These are phyloP conservation scores for Fusarium guadeloupense DNA, from an alignment of 2,329 filamentous ascomycete species.

Conservation along the genomic window DNA sequence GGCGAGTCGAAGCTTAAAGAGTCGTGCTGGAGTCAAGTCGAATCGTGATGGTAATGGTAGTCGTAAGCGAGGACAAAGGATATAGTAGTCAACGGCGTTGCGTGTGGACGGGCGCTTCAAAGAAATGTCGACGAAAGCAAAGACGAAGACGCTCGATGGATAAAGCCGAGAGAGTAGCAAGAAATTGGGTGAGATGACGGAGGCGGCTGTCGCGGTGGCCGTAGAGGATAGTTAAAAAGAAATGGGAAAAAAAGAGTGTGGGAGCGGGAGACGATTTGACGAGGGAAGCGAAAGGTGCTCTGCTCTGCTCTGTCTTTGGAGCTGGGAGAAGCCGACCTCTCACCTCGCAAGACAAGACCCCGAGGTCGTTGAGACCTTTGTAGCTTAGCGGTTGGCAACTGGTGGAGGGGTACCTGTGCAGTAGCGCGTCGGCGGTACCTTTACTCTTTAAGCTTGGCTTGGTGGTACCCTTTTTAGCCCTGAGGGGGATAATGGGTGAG, in stretches of 20 bases:
- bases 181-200: slow-evolving; percentile 26
- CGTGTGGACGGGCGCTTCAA: slow-evolving; percentile 13
- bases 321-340: slow-evolving; percentile 31
- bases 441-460: slow-evolving; percentile 20
- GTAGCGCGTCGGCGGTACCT: slow-evolving; percentile 31
- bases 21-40: slow-evolving; percentile 17
- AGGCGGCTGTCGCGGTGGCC: slow-evolving; percentile 32
- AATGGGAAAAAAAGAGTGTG: slow-evolving; percentile 30
- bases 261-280: slow-evolving; percentile 30
- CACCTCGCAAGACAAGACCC: slow-evolving; percentile 28
- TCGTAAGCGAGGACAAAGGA: slow-evolving; percentile 37
- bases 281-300: slow-evolving; percentile 25
- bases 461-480: slow-evolving; percentile 25
- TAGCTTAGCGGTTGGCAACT: slow-evolving; percentile 29
- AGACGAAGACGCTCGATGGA: slow-evolving; percentile 10
- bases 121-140: slow-evolving; percentile 5
- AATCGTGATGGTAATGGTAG: slow-evolving; percentile 9
- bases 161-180: slow-evolving; percentile 19
- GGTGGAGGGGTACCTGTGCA: slow-evolving; percentile 33
- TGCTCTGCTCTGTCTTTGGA: slow-evolving; percentile 16
- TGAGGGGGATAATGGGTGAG: slow-evolving; percentile 21
- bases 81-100: slow-evolving; percentile 16
- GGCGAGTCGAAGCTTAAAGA: neutral
- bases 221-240: slow-evolving; percentile 7
- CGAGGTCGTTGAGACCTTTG: slow-evolving; percentile 34